Percentiles rank a stretch among this genome's conserved stretches.
Evolutionary conservation across 2,329 filamentous ascomycete genomes (phyloP).

Genomic region (Neofusicoccum sp.): DNA sequence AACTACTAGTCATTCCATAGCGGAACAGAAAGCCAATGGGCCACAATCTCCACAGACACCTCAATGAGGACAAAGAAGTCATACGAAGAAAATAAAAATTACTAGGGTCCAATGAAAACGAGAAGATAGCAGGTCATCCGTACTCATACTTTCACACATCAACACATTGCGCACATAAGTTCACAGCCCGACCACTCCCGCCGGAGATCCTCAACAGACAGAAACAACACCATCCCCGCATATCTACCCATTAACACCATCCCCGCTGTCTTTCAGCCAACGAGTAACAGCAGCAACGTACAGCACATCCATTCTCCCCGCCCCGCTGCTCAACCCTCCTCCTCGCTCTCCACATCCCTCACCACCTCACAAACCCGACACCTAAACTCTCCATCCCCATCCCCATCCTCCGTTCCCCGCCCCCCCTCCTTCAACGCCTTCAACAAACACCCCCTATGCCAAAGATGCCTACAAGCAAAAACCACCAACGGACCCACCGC

Average conservation of each 20-base stretch:
- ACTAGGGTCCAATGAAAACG: not conserved
- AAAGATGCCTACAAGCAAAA: constrained; percentile 46
- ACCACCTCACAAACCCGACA: constrained; percentile 11
- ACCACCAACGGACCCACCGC: constrained; percentile 32
- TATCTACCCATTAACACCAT: not conserved
- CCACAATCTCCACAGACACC: not conserved
- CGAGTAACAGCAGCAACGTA: not conserved
- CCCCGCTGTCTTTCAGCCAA: not conserved
- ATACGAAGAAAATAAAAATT: not conserved
- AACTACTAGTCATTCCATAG: no score
- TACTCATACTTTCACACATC: not conserved
- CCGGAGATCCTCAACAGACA: not conserved
- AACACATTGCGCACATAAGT: not conserved
- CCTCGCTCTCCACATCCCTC: not conserved
- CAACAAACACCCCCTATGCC: constrained; percentile 40
- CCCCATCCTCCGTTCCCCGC: not conserved
- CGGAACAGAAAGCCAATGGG: no score
- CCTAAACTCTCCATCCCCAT: constrained; percentile 8
- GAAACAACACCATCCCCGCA: not conserved
- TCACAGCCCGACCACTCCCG: not conserved
- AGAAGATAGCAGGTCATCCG: not conserved
- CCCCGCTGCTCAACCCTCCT: not conserved
- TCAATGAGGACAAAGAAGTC: not conserved
- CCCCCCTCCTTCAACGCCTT: not conserved
- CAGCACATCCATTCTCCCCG: no score